Evolutionary conservation across 805 yeast genomes (phyloP), one percentile per base, ranked within the genome.

Genomic region (Debaryomyces tyrocola): DNA sequence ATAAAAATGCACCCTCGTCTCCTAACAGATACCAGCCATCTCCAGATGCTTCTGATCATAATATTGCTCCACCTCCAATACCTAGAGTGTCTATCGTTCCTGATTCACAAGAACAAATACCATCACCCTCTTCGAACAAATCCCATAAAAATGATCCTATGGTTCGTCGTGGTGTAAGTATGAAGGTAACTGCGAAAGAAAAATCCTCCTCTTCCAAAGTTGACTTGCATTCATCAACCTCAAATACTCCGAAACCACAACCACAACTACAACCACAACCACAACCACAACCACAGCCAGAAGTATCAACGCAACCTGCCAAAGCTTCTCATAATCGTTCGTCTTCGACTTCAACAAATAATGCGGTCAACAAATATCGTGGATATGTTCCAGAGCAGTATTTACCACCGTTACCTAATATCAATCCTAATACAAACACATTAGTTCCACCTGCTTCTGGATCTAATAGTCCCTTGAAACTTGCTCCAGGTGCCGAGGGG

Each of bases 141-240:
- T 36, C 41, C 14, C 24, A 27, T 6, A 57, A 53, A 45, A 57
- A 46, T n/a, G 77, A 73, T 44, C 75, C 75, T 35, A 54, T 70
- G 68, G 77, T 80, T 40, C 83, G 83, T 56, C 77, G 85, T 55
- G 83, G 83, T 52, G 83, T 80, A 8, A 77, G 83, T 57, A 73
- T 80, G 78, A 80, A 77, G 57, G 75, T 80, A n/a, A 80, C 85
- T 1, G 76, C 81, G 11, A 78, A 75, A 55, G 85, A 80, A 52
- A 78, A 73, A 50, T 73, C 63, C 1, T 49, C 61, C 18, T 42
- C 50, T 6, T 52, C 66, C 0, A 53, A 61, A 39, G 47, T 51
- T n/a, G 51, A 52, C 33, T 46, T 55, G 29, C 45, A 36, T 35
- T 43, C 45, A 20, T 43, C 51, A 35, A 43, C 45, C 10, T 41